These are phyloP conservation scores for Ampelocalamus luodianensis DNA, from an alignment of 176 grass and related monocot genomes.

Conservation along the genomic window DNA sequence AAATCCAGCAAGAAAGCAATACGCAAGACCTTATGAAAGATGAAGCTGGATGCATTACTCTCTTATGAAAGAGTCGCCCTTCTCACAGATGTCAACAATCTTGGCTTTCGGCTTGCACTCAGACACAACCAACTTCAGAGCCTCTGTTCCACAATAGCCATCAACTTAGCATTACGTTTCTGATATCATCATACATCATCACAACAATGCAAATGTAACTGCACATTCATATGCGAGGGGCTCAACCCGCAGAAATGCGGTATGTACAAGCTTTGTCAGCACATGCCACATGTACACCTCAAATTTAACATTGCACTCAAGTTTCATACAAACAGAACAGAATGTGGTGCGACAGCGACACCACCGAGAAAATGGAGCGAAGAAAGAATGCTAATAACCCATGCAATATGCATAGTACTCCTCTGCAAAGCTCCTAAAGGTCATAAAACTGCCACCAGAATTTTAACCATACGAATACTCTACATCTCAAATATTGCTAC, in stretches of 20 bases:
- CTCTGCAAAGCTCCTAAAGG: neutral
- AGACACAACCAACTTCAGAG: slow-evolving; percentile 72
- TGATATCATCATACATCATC: neutral
- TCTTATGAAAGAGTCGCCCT: slow-evolving; percentile 83
- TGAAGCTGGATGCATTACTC: slow-evolving; percentile 56
- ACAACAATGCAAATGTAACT: neutral
- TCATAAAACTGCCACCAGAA: neutral
- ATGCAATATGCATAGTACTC: neutral
- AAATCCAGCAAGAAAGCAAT: slow-evolving; percentile 35
- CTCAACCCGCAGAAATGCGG: neutral
- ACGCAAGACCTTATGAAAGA: neutral
- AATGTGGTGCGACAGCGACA: neutral
- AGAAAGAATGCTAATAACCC: neutral
- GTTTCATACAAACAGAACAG: neutral
- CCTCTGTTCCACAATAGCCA: slow-evolving; percentile 59
- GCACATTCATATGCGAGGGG: neutral
- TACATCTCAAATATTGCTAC: neutral
- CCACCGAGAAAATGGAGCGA: neutral
- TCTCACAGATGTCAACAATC: slow-evolving; percentile 94
- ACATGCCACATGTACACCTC: neutral
- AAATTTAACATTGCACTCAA: neutral
- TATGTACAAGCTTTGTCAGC: neutral
- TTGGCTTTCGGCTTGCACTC: slow-evolving; percentile 95
- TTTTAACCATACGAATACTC: neutral
- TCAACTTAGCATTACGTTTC: neutral